Evolutionary conservation across 1,284 basidiomycete species (phyloP).

Genomic region (Apiotrichum sp.): DNA sequence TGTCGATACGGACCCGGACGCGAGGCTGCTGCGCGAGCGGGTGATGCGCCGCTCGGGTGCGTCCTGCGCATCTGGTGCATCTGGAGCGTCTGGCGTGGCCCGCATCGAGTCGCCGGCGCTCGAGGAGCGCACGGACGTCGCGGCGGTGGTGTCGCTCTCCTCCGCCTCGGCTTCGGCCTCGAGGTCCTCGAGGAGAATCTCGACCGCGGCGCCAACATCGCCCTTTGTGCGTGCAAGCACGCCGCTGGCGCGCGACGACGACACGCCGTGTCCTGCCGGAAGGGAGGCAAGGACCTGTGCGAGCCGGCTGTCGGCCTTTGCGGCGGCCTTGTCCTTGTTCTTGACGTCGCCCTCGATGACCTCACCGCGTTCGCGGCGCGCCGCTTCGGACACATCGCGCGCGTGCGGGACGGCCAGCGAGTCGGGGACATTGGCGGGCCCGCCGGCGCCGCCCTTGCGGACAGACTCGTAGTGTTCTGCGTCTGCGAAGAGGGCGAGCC

Average conservation of each 20-base stretch:
- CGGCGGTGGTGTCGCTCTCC: slow-evolving; percentile 1
- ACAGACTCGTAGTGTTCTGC: slow-evolving; percentile 42
- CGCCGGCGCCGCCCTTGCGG: slow-evolving; percentile 21
- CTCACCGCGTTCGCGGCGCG: slow-evolving; percentile 32
- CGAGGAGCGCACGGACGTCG: not conserved
- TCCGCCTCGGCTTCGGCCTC: slow-evolving; percentile 16
- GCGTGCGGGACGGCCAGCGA: slow-evolving; percentile 32
- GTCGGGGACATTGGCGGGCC: slow-evolving; percentile 39
- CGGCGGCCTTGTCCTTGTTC: not conserved
- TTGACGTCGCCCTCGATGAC: slow-evolving; percentile 12
- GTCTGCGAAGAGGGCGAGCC: slow-evolving; percentile 41
- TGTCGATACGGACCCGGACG: no score
- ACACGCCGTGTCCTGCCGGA: slow-evolving; percentile 28
- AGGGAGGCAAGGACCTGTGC: slow-evolving; percentile 27
- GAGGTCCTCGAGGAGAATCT: slow-evolving; percentile 36
- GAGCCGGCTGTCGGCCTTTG: slow-evolving; percentile 5
- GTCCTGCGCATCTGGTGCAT: not conserved
- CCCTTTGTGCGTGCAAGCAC: slow-evolving; percentile 32
- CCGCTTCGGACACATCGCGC: slow-evolving; percentile 31
- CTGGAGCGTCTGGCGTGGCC: not conserved
- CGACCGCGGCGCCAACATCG: slow-evolving; percentile 33
- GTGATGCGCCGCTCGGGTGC: slow-evolving; percentile 1
- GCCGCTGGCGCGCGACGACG: slow-evolving; percentile 15
- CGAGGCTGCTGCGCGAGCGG: not conserved
- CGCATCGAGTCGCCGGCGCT: not conserved